phyloP scores from a whole-genome alignment of 768 basidiomycete species.

The Daedaleopsis nitida region DNA sequence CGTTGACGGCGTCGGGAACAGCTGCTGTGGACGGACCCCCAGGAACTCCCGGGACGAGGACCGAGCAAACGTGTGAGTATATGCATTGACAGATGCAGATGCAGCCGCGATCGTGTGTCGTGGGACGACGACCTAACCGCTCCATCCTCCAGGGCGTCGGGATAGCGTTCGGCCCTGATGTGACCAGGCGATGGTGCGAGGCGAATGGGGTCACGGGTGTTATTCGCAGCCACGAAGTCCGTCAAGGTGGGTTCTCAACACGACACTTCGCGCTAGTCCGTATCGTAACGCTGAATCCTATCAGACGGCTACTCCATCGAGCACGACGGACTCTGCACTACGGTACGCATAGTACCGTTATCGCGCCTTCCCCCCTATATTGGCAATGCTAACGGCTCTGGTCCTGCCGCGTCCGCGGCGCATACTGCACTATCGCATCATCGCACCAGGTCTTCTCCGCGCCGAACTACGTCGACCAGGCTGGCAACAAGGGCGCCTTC shows the following conservation, averaged over 20 bases:
- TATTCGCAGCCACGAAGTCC: slow-evolving; percentile 95
- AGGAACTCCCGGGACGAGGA: slow-evolving; percentile 83
- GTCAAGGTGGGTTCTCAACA: slow-evolving; percentile 60
- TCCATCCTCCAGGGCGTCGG: slow-evolving; percentile 77
- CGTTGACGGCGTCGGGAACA: slow-evolving; percentile 33
- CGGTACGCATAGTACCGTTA: slow-evolving; percentile 47
- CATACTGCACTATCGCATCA: neutral
- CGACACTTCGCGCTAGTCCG: neutral
- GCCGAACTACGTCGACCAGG: slow-evolving; percentile 93
- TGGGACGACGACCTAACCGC: neutral
- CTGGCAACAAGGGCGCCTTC: slow-evolving; percentile 90
- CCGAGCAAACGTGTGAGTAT: slow-evolving; percentile 88
- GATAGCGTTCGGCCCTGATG: slow-evolving; percentile 93
- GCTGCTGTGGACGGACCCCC: slow-evolving; percentile 97
- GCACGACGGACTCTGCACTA: slow-evolving; percentile 92
- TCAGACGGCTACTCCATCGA: slow-evolving; percentile 93
- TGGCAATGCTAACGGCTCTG: neutral
- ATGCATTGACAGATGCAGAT: neutral
- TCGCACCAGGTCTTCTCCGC: slow-evolving; percentile 79
- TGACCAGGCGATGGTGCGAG: slow-evolving; percentile 87
- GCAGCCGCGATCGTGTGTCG: neutral
- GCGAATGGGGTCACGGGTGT: slow-evolving; percentile 85
- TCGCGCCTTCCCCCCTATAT: neutral
- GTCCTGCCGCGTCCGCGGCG: neutral
- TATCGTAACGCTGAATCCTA: neutral